phyloP scores from a whole-genome alignment of 768 basidiomycete species.

The Coprinellus aureogranulatus region DNA sequence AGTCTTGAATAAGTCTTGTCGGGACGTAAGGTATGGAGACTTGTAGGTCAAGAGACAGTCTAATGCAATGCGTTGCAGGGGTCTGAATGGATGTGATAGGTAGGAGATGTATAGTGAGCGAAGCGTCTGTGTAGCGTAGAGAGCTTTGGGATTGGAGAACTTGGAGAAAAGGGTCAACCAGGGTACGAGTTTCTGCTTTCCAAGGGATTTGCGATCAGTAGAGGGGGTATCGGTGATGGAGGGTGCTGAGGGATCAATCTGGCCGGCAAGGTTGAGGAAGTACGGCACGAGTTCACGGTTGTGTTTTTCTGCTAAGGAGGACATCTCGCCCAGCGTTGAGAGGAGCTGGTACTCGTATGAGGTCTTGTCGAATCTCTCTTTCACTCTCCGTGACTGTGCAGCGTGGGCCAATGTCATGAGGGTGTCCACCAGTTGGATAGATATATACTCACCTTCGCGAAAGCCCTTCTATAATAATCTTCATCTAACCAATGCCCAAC shows the following conservation, averaged over 20 bases:
- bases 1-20: slow-evolving; percentile 63
- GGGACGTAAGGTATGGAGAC: slow-evolving; percentile 47
- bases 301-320: slow-evolving; percentile 79
- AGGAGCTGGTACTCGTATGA: slow-evolving; percentile 85
- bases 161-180: slow-evolving; percentile 89
- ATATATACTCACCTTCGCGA: slow-evolving; percentile 31
- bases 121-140: slow-evolving; percentile 66
- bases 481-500: slow-evolving; percentile 49
- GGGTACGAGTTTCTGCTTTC: slow-evolving; percentile 60
- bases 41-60: slow-evolving; percentile 84
- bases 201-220: slow-evolving; percentile 22
- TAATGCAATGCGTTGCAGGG: slow-evolving; percentile 72
- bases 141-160: slow-evolving; percentile 89
- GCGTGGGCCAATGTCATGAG: background rate
- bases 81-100: slow-evolving; percentile 80
- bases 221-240: slow-evolving; percentile 23
- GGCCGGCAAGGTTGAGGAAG: slow-evolving; percentile 52
- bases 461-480: slow-evolving; percentile 22
- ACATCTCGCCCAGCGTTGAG: slow-evolving; percentile 61
- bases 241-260: slow-evolving; percentile 16
- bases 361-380: slow-evolving; percentile 65
- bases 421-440: background rate
- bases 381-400: slow-evolving; percentile 27
- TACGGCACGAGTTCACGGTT: slow-evolving; percentile 84
- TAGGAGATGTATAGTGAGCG: slow-evolving; percentile 66